Evolutionary conservation across 2,329 filamentous ascomycete species (phyloP).

Genomic region (Dothiorella sarmentorum): DNA sequence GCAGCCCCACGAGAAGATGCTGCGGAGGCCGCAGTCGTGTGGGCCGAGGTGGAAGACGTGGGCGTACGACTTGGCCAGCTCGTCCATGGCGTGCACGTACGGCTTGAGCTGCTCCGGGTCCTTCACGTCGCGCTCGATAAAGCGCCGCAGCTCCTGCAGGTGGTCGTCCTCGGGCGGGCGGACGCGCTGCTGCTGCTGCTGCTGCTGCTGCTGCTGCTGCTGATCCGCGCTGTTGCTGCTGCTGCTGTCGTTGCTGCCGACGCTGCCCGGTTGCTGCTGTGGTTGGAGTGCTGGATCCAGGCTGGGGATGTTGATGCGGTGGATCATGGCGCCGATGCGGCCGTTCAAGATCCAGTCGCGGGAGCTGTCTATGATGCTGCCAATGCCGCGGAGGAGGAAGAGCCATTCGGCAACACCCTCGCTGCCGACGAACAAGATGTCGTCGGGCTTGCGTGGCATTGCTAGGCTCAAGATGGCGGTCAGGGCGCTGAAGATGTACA

Average conservation of each 20-base stretch:
- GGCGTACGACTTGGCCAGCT: not conserved
- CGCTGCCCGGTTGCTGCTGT: not conserved
- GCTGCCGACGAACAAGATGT: conserved; percentile 9
- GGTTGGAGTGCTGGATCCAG: not conserved
- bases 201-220: not conserved
- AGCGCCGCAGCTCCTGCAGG: not conserved
- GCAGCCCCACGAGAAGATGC: conserved; percentile 12
- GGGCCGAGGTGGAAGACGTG: not conserved
- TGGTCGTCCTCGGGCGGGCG: conserved; percentile 10
- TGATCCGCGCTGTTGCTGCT: not conserved
- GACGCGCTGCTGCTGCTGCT: not conserved
- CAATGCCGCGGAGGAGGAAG: conserved; percentile 14
- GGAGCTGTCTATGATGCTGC: not conserved
- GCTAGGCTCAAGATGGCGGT: conserved; percentile 14
- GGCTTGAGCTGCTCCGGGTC: not conserved
- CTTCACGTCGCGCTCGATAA: conserved; percentile 13
- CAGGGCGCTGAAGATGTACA: conserved; percentile 15
- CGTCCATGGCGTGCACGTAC: not conserved
- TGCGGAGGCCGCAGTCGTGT: conserved; percentile 3
- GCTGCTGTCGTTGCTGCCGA: not conserved
- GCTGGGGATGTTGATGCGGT: not conserved
- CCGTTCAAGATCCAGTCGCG: conserved; percentile 8
- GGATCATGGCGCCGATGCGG: conserved; percentile 7
- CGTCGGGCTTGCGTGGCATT: conserved; percentile 11
- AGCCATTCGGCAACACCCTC: conserved; percentile 15